These are phyloP conservation scores for Colletotrichum orchidophilum DNA, from an alignment of 2,329 filamentous ascomycete species.

Conservation along the genomic window DNA sequence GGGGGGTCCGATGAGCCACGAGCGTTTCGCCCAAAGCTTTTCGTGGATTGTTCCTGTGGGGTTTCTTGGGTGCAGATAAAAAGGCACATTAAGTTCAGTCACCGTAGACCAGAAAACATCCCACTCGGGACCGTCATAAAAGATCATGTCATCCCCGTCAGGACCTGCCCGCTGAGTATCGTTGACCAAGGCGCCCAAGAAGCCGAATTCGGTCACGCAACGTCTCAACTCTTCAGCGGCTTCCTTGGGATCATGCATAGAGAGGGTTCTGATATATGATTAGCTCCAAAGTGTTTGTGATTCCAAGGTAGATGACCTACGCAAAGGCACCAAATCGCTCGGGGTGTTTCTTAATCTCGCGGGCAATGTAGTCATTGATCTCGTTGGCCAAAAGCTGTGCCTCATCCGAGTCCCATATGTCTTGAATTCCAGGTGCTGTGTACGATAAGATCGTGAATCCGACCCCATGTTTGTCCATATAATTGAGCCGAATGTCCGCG, in stretches of 20 bases:
- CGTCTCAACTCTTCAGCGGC: slow-evolving; percentile 54
- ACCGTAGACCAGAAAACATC: slow-evolving; percentile 69
- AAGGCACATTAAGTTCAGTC: slow-evolving; percentile 67
- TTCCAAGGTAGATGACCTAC: slow-evolving; percentile 37
- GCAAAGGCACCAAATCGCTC: slow-evolving; percentile 58
- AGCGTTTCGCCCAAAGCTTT: slow-evolving; percentile 66
- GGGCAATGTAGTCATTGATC: slow-evolving; percentile 41
- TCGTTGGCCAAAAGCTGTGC: slow-evolving; percentile 50
- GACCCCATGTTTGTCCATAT: slow-evolving; percentile 55
- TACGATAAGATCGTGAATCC: slow-evolving; percentile 59
- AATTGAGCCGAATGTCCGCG: slow-evolving; percentile 37
- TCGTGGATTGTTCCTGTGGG: slow-evolving; percentile 66
- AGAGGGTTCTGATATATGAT: neutral
- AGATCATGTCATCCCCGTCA: slow-evolving; percentile 69
- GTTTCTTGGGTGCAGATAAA: slow-evolving; percentile 70
- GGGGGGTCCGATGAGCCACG: slow-evolving; percentile 68
- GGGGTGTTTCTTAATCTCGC: slow-evolving; percentile 38
- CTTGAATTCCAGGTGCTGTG: slow-evolving; percentile 59
- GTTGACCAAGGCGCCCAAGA: slow-evolving; percentile 70
- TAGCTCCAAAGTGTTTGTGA: neutral
- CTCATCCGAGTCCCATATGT: slow-evolving; percentile 51
- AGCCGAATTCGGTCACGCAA: slow-evolving; percentile 66
- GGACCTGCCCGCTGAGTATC: slow-evolving; percentile 64
- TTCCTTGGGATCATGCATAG: neutral
- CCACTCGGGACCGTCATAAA: slow-evolving; percentile 70